phyloP scores from a whole-genome alignment of 371 early-diverging fungal genomes.

The Apophysomyces variabilis region DNA sequence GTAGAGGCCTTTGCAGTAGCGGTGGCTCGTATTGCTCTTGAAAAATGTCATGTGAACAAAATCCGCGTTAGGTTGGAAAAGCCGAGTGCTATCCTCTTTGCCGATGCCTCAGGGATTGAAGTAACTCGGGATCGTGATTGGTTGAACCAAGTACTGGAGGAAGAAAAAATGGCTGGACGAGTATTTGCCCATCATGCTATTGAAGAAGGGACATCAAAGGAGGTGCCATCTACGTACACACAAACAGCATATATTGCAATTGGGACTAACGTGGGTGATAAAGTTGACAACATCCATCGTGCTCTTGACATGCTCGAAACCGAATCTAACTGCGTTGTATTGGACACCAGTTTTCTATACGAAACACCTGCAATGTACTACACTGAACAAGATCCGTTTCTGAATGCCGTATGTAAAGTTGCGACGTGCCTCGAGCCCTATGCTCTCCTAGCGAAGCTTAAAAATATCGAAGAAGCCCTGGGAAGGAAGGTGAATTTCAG shows the following conservation, averaged over 20 bases:
- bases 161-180: constrained; percentile 35
- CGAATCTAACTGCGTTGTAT: constrained; percentile 56
- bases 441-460: constrained; percentile 77
- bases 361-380: constrained; percentile 97
- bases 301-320: constrained; percentile 72
- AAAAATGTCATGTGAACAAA: constrained; percentile 82
- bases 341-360: constrained; percentile 96
- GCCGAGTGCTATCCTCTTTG: constrained; percentile 91
- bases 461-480: constrained; percentile 80
- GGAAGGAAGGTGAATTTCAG: constrained; percentile 77
- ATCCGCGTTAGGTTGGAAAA: constrained; percentile 90
- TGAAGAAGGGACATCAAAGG: constrained; percentile 18
- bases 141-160: constrained; percentile 43
- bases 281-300: constrained; percentile 74
- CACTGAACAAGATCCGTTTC: constrained; percentile 88
- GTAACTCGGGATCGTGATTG: constrained; percentile 77
- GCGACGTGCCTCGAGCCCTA: constrained; percentile 78
- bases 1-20: constrained; percentile 84
- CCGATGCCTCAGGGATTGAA: constrained; percentile 89
- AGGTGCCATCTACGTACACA: constrained; percentile 41
- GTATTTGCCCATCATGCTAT: constrained; percentile 36
- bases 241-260: constrained; percentile 77
- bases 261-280: constrained; percentile 94
- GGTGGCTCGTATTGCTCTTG: constrained; percentile 72
- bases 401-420: constrained; percentile 90